These are phyloP conservation scores for Ophiocordyceps camponoti-leonardi DNA, from an alignment of 2,329 filamentous ascomycete genomes.

Conservation along the genomic window DNA sequence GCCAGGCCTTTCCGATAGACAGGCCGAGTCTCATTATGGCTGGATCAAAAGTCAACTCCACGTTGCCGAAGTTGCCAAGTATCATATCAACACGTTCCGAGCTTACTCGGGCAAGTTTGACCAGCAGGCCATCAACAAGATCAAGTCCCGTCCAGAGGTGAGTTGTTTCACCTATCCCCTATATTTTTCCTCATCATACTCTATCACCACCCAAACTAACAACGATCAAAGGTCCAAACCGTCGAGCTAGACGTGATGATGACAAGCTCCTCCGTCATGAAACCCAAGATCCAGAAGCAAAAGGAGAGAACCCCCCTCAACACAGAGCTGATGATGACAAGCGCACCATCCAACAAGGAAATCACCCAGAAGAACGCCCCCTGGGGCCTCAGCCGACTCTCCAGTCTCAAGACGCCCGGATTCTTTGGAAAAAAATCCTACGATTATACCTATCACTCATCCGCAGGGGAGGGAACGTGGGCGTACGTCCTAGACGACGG, in stretches of 20 bases:
- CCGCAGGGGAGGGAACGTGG: not conserved
- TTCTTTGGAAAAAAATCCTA: no score
- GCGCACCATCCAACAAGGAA: no score
- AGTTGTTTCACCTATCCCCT: not conserved
- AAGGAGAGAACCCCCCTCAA: no score
- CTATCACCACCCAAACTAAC: no score
- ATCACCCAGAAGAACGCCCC: no score
- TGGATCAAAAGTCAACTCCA: not conserved
- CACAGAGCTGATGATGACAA: no score
- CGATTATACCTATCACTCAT: not conserved
- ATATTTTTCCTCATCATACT: no score
- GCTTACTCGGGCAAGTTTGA: not conserved
- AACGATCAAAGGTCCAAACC: no score
- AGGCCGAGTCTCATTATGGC: not conserved
- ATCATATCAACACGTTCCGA: not conserved
- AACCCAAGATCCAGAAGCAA: no score
- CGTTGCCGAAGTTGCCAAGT: not conserved
- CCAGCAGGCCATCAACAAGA: not conserved
- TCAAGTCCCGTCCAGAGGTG: not conserved
- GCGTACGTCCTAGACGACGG: not conserved
- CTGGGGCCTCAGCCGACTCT: not conserved
- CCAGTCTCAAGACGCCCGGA: no score
- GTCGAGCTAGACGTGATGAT: no score
- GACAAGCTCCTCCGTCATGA: no score
- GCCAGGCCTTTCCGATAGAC: not conserved